Conservation (phyloP, 148 eudicot genomes). For the Rhododendron ovatum region DNA sequence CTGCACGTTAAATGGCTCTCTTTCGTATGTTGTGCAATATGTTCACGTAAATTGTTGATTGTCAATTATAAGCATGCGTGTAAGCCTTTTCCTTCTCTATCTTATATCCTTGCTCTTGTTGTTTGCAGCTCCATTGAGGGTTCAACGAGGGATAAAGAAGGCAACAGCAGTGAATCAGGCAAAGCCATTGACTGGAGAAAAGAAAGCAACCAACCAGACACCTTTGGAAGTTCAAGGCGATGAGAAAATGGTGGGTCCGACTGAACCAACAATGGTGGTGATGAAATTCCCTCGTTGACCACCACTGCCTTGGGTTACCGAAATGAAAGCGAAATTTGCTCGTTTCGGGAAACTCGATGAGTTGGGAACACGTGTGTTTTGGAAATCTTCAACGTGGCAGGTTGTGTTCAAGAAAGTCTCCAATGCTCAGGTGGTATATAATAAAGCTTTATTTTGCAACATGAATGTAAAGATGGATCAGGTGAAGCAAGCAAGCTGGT, state of each 20-base stretch:
- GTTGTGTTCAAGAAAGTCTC: neutral
- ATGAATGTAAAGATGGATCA: neutral
- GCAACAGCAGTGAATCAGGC: too few relatives aligned
- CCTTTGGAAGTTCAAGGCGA: neutral
- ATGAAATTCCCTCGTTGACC: neutral
- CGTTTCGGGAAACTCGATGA: neutral
- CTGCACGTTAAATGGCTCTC: neutral
- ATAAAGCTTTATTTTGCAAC: neutral
- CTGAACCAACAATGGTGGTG: neutral
- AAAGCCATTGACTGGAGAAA: too few relatives aligned
- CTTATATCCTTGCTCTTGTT: neutral
- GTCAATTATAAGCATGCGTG: neutral
- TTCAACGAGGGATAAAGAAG: neutral
- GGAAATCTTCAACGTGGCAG: neutral
- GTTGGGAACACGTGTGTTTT: neutral
- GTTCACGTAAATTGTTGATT: neutral
- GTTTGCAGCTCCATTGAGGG: neutral
- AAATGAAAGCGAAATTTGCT: neutral
- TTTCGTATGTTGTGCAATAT: neutral
- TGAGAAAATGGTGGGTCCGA: neutral
- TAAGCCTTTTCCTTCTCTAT: neutral
- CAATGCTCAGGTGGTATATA: neutral
- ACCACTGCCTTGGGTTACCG: neutral
- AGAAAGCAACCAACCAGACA: too few relatives aligned
- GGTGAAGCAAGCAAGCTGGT: neutral